Evolutionary conservation across 352 stramenopile species (phyloP), one percentile per base, ranked within the genome.

Genomic region (Globisporangium cylindrosporum): DNA sequence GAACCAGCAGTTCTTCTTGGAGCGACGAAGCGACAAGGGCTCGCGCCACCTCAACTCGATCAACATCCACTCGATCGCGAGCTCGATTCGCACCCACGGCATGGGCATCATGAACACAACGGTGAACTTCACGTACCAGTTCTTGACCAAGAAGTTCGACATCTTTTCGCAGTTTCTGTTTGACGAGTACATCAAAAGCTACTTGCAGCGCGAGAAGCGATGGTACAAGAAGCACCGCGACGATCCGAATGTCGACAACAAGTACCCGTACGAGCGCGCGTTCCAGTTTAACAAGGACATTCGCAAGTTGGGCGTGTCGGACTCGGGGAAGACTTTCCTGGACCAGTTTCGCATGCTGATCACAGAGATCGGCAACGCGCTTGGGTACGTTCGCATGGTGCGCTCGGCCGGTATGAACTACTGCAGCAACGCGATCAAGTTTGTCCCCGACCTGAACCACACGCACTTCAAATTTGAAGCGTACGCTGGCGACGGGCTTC

Each of bases 91-190:
- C 24, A 97, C 97, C n/a, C 96, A 99, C 68, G 96, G 96, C 63
- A 95, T 98, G 80, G 96, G 96, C 41, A 97, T 99, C 70, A 87
- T 98, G 74, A 98, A 97, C 75, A 98, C 92, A 14, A 96, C 94
- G 1, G 93, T 99, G 25, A 98, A 98, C 78, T 97, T 97, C 64
- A 97, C 93, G 65, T 98, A 98, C 72, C 92, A 98, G 75, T 97
- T 98, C 67, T 77, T 99, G 65, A 90, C 88, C 7, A 92, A 95
- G 61, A 97, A 97, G 68, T 94, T 95, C 48, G 86, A 94, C 68
- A 94, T 95, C 59, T 95, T 96, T 48, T 95, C 87, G 43, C 87
- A 98, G 67, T 98, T 98, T 58, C 79, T 99, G 22, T 94, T 95
- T 60, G 92, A 98, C 59, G 94, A 98, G 69, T 95, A 97, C 80